Evolutionary conservation across 495 filamentous ascomycete species (phyloP), one percentile per base, ranked within the genome.

Genomic region (Daldinia childiae): DNA sequence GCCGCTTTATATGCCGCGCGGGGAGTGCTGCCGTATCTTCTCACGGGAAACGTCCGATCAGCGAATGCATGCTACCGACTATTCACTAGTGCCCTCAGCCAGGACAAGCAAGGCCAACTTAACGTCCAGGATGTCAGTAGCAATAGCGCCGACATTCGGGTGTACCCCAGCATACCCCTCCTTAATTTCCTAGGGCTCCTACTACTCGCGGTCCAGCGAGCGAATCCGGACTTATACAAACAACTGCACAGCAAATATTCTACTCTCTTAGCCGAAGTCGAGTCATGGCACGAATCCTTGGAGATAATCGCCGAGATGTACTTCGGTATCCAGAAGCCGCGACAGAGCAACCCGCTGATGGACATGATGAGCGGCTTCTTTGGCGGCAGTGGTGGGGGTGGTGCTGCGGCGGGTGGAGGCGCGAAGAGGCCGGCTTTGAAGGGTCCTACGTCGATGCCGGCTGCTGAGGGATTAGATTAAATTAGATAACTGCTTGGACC

Each of bases 311-410:
- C 91, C 43, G 94, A 98, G 85, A 94, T 95, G 87, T 99, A 98
- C 82, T 99, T 98, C 79, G 90, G 87, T n/a, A 97, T 99, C 76
- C 90, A 90, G 84, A 88, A 94, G 68, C 94, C 93, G 30, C 85
- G 90, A 56, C 92, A 95, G 81, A 90, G 90, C 45, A 98, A 97
- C 76, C 94, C 93, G 7, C 78, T 98, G 72, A 86, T 98, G 74
- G 96, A 98, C 74, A 98, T 99, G 93, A 97, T 98, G 94, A 92
- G 94, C 3, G 92, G 88, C 68, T 89, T 99, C 86, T 90, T 98
- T 77, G 93, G 93, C 6, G 93, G 93, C 58, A 88, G 87, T 6
- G 86, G 82, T 26, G 70, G 69, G 11, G 77, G 78, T 68, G 74
- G 85, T 70, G 80, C 79, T 76, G 75, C 82, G 73, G 80, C 68